These are phyloP conservation scores for Crithidia acanthocephali DNA, from an alignment of 208 protist species.

Conservation along the genomic window DNA sequence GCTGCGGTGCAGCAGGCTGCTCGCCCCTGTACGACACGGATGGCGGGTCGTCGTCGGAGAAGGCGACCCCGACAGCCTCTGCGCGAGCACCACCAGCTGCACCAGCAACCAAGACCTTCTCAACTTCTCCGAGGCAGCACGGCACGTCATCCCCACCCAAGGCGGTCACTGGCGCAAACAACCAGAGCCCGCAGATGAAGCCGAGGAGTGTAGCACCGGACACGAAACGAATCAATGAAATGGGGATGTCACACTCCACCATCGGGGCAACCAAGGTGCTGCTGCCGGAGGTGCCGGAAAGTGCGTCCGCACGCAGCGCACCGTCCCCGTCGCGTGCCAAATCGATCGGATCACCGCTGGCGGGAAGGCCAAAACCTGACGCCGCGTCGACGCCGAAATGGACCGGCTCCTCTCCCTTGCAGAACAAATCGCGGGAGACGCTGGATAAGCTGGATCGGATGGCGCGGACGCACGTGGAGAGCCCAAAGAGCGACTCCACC, in stretches of 20 bases:
- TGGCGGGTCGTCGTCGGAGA: background rate
- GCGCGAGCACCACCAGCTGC: background rate
- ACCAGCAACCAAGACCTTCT: background rate
- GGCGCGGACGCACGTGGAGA: background rate
- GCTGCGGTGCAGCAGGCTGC: background rate
- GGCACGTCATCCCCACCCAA: background rate
- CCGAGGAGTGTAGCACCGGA: background rate
- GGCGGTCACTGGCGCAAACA: background rate
- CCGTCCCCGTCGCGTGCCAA: background rate
- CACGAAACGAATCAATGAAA: no score
- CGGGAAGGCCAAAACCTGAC: background rate
- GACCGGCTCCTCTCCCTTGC: background rate
- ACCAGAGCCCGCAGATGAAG: background rate
- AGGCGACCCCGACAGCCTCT: background rate
- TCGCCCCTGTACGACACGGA: constrained; percentile 11
- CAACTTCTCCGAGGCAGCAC: background rate
- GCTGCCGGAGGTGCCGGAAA: constrained; percentile 1
- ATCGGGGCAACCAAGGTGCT: background rate
- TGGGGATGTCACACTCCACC: background rate
- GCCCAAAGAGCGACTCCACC: background rate
- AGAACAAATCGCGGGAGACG: background rate
- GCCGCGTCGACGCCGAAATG: background rate
- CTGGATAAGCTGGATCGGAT: background rate
- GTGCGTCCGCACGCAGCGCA: background rate
- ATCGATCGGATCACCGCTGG: background rate